Conservation (phyloP, 2,329 filamentous ascomycete genomes). For the Exophiala dermatitidis region DNA sequence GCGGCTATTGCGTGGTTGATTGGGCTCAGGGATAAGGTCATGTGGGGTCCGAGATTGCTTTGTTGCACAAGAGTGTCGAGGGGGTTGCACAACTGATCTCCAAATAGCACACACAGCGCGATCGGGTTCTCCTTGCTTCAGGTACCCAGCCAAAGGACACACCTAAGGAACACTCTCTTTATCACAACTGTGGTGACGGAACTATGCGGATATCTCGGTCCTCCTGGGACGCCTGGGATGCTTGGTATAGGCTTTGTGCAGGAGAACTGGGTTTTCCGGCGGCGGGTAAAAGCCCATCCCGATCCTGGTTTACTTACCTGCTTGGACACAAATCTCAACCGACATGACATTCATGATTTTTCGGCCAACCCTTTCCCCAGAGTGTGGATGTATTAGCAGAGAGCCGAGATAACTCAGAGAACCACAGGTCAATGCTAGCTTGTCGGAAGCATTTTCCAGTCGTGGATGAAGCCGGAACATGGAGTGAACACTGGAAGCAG, state of each 20-base stretch:
- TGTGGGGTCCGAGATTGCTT: background rate
- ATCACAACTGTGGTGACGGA: too few species aligned
- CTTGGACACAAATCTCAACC: slow-evolving; percentile 20
- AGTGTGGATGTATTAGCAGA: background rate
- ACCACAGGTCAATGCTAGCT: background rate
- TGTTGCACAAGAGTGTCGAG: background rate
- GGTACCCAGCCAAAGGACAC: too few species aligned
- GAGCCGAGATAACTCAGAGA: background rate
- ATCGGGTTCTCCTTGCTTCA: too few species aligned
- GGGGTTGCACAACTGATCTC: background rate
- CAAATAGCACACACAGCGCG: too few species aligned
- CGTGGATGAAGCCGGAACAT: background rate
- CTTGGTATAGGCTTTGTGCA: background rate
- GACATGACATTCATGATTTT: slow-evolving; percentile 20
- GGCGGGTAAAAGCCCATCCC: background rate
- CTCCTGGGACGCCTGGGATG: background rate
- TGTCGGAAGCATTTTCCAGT: background rate
- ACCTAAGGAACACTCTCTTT: too few species aligned
- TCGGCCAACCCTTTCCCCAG: background rate
- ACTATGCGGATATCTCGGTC: background rate
- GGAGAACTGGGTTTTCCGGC: background rate
- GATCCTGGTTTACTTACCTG: slow-evolving; percentile 10
- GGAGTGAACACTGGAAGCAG: background rate
- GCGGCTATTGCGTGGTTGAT: background rate
- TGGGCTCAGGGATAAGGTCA: background rate